A percentile compares a stretch with the other conserved stretches of the same genome.
Conservation (phyloP, 2,329 filamentous ascomycete species). For the Xylogone sp. region DNA sequence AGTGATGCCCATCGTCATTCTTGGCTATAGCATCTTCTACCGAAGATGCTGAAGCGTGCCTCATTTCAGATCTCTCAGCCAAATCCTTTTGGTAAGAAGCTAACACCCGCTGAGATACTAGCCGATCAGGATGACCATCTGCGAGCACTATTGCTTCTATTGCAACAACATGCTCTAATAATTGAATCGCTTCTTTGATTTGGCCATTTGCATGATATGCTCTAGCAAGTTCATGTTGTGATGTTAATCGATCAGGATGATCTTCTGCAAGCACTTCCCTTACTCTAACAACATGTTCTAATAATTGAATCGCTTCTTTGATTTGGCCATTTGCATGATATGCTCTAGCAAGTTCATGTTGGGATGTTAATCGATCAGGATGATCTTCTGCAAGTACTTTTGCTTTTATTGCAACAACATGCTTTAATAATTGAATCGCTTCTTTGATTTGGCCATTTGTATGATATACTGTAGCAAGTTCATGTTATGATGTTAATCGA, state of each 20-base stretch:
- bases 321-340: not conserved
- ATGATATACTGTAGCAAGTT: constrained; percentile 20
- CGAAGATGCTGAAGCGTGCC: too few relatives aligned
- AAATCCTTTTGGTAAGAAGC: too few relatives aligned
- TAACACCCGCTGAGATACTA: constrained; percentile 3
- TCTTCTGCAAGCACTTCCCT: not conserved
- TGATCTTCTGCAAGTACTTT: too few relatives aligned
- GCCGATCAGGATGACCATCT: not conserved
- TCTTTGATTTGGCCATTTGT: constrained; percentile 12
- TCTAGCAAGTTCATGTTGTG: constrained; percentile 3
- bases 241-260: constrained; percentile 1
- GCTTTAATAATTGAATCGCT: constrained; percentile 18
- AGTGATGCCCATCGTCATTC: too few relatives aligned
- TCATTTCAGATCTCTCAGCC: too few relatives aligned
- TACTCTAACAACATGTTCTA: constrained; percentile 5
- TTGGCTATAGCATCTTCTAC: too few relatives aligned
- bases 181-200: not conserved
- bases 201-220: not conserved
- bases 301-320: constrained; percentile 2
- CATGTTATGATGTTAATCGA: constrained; percentile 10
- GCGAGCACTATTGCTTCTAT: not conserved
- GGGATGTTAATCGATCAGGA: not conserved
- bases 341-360: not conserved
- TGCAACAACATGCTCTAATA: constrained; percentile 2
- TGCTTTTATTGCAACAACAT: constrained; percentile 9